phyloP scores from a whole-genome alignment of 345 rosid species.

The Sapria himalayana region DNA sequence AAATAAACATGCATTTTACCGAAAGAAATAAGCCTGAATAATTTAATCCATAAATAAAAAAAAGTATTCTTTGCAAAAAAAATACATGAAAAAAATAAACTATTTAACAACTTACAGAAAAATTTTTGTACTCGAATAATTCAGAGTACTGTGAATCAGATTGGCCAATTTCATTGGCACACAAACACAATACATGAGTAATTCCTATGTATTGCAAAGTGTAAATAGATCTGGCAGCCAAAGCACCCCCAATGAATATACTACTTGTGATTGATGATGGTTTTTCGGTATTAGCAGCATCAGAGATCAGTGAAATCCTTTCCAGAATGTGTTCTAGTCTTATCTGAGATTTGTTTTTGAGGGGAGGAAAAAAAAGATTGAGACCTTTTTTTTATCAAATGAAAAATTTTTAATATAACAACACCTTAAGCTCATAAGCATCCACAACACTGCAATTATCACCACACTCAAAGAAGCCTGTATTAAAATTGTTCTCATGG shows the following conservation, averaged over 20 bases:
- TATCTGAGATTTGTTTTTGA: slow-evolving; percentile 26
- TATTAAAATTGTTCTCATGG: slow-evolving; percentile 78
- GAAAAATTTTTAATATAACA: neutral
- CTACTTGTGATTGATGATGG: slow-evolving; percentile 58
- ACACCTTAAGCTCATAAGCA: slow-evolving; percentile 95
- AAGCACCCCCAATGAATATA: slow-evolving; percentile 75
- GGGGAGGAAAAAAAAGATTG: neutral
- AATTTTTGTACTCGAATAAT: slow-evolving; percentile 59
- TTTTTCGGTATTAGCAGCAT: slow-evolving; percentile 85
- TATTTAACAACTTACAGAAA: slow-evolving; percentile 49
- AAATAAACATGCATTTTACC: no score
- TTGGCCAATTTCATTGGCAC: slow-evolving; percentile 95
- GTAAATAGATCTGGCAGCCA: slow-evolving; percentile 76
- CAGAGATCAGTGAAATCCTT: slow-evolving; percentile 81
- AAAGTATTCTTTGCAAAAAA: no score
- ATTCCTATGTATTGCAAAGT: slow-evolving; percentile 69
- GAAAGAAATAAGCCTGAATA: no score
- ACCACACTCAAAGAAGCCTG: slow-evolving; percentile 85
- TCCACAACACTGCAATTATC: slow-evolving; percentile 64
- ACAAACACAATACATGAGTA: slow-evolving; percentile 68
- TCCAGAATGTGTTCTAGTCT: slow-evolving; percentile 96
- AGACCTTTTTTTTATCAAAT: no score
- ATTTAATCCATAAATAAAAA: no score
- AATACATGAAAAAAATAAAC: slow-evolving; percentile 4
- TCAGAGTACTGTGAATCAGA: slow-evolving; percentile 77